These are phyloP conservation scores for Hypoxylon crocopeplum DNA, from an alignment of 495 filamentous ascomycete genomes.

Conservation along the genomic window DNA sequence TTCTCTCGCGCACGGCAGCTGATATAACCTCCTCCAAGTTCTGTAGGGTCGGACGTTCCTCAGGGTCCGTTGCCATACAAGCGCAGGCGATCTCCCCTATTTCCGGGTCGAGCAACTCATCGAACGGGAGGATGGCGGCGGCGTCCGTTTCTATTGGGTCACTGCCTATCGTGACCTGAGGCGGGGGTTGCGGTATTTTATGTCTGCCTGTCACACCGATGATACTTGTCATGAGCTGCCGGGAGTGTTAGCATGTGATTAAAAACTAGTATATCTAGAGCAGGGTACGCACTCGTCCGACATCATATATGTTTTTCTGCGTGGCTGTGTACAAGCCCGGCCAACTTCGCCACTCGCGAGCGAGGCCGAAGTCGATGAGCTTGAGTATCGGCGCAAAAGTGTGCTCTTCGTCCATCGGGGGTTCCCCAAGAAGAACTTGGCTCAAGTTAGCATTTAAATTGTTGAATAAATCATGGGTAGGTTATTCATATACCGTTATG, in stretches of 20 bases:
- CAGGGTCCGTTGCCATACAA: not conserved
- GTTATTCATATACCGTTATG: not conserved
- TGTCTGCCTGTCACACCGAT: too few species aligned
- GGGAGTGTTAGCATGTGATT: too few species aligned
- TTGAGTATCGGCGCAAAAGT: not conserved
- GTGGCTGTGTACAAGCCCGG: not conserved
- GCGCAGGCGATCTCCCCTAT: not conserved
- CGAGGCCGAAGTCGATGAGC: not conserved
- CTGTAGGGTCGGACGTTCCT: not conserved
- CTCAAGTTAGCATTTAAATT: not conserved
- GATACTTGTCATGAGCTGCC: too few species aligned
- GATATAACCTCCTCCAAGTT: not conserved
- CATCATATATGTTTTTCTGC: not conserved
- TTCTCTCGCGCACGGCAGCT: not conserved
- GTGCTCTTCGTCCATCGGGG: not conserved
- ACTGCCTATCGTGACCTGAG: too few species aligned
- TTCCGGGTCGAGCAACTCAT: not conserved
- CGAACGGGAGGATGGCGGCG: not conserved
- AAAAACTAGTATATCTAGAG: too few species aligned
- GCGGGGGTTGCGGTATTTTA: too few species aligned
- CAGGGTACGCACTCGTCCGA: not conserved
- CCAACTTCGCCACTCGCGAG: not conserved
- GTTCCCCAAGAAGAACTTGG: not conserved
- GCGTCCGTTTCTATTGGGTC: not conserved
- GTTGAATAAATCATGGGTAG: not conserved